Evolutionary conservation across 805 yeast species (phyloP), one percentile per base, ranked within the genome.

Genomic region (Hanseniaspora taiwanica): DNA sequence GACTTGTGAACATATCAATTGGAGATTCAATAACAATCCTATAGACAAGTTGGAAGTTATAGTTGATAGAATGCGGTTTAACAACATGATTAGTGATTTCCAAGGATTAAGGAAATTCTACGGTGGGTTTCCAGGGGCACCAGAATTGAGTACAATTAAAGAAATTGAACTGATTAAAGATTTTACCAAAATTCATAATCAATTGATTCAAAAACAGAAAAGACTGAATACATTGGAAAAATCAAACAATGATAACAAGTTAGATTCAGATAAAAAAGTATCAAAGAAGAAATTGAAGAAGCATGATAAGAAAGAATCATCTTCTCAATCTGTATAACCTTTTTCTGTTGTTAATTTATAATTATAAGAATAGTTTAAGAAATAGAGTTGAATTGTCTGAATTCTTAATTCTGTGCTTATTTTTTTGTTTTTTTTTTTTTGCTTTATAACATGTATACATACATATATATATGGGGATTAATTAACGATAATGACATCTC

Each of bases 41-140:
- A 69, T 50, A n/a, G 64, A 59, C 40, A 59, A 59, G 39, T 37
- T 59, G 21, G 69, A 66, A 35, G 66, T 80, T 43, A 76, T 81
- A n/a, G 68, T 70, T 38, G 79, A 81, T 44, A 65, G 93, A 42
- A 76, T 76, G 62, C 71, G 77, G 36, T 60, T 72, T 24, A 78
- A 78, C 52, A 69, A 72, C 45, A 86, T 87, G 57, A 59, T 87
- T 35, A 78, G 91, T 35, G 65, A 72, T 21, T 63, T 87, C 45
- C 69, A 74, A 39, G 91, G 91, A 2, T 59, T 87, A 37, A 62
- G 74, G 27, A 67, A 71, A 48, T 76, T 72, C 53, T 74, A 74
- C 51, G 85, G 91, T 3, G 60, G 53, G 7, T 76, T 86, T 53
- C 96, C 97, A 2, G 76, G 80, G 21, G 86, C 94, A 2, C 89